Evolutionary conservation across 179 eudicot species (phyloP), one percentile per base, ranked within the genome.

Genomic region (Camellia oleifera): DNA sequence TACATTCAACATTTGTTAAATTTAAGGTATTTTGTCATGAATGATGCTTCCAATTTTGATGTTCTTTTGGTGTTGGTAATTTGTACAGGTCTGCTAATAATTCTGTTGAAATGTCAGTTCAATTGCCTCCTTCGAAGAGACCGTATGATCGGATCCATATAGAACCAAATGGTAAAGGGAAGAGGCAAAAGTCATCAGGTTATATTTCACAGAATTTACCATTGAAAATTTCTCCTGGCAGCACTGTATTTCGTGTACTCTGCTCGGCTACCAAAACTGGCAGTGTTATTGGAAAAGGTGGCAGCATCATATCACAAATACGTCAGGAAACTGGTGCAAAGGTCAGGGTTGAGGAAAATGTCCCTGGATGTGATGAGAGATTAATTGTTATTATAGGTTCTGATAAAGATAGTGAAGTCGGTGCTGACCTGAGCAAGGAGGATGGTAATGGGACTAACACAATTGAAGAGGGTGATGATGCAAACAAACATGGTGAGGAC

Each of bases 341-440:
- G 81, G 83, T 96, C 78, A 87, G 87, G 78, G 88, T 92, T 53
- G 92, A 94, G 83, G 97, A 91, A 62, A 77, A 85, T 52, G 68
- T 91, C 65, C 83, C 89, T 46, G 98, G 94, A 74, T 87, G 91
- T 85, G 94, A 94, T 82, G 94, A 94, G 72, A 91, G 96, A 78
- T 87, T 96, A 46, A 88, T 96, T 67, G 62, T 79, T 74, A 88
- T 94, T 64, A 72, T 83, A 75, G 86, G 85, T 67, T 78, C 91
- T 45, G 96, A 89, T 57, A 89, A 81, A 80, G 97, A 86, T 26
- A 82, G 75, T 80, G 92, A 86, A 79, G 81, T 65, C 58, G 78
- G 77, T 50, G 83, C 70, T 81, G 95, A 82, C 53, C 85, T 80
- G 76, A 77, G 45, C 54, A 88, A 87, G 70, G 78, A 50, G 56